Percentiles rank a stretch among this genome's conserved stretches.
These are phyloP conservation scores for Sporothrix euskadiensis DNA, from an alignment of 2,329 filamentous ascomycete genomes.

Conservation along the genomic window DNA sequence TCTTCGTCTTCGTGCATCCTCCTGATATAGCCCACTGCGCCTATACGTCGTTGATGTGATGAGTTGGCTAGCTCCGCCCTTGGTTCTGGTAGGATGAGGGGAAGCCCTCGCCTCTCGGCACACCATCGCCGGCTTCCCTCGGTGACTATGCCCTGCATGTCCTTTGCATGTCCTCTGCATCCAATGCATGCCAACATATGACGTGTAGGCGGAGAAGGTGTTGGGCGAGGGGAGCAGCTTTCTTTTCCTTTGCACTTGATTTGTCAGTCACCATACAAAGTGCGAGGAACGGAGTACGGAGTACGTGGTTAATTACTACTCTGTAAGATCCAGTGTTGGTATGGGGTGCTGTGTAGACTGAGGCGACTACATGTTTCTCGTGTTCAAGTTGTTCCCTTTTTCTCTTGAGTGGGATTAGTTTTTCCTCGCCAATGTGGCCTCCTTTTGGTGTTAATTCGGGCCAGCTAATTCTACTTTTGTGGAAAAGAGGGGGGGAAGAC, in stretches of 20 bases:
- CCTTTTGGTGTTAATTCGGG: no score
- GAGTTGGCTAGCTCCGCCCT: background rate
- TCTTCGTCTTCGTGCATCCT: background rate
- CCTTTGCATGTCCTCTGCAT: background rate
- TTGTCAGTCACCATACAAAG: no score
- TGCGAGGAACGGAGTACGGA: no score
- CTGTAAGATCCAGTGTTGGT: no score
- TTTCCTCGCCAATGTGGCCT: no score
- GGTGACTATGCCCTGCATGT: background rate
- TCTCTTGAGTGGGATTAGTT: no score
- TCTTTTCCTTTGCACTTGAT: background rate
- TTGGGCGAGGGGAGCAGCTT: background rate
- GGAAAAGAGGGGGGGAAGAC: no score
- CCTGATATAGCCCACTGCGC: background rate
- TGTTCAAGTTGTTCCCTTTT: no score
- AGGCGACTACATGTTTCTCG: no score
- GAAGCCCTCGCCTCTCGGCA: background rate
- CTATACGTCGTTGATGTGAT: background rate
- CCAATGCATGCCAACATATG: background rate
- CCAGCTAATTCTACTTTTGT: no score
- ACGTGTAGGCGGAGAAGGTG: background rate
- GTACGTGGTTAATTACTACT: no score
- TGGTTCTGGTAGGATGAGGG: background rate
- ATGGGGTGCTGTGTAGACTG: no score
- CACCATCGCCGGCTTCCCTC: background rate